Conservation (phyloP, 352 stramenopile genomes). For the Globisporangium mamillatum region DNA sequence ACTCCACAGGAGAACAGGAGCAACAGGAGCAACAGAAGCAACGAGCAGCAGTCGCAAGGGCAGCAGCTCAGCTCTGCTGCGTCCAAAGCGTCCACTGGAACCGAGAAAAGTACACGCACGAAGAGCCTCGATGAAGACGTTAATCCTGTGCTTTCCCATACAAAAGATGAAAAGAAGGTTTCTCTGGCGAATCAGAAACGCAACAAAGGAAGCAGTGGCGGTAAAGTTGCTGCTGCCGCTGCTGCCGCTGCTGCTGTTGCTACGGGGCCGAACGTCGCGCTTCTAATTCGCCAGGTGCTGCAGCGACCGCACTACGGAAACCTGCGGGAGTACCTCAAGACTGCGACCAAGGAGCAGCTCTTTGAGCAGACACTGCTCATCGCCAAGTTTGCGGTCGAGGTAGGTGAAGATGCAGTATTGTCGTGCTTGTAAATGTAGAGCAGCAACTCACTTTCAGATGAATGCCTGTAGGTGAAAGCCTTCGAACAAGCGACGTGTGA, state of each 20-base stretch:
- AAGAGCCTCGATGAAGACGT: slow-evolving; percentile 1
- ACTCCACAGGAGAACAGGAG: slow-evolving; percentile 18
- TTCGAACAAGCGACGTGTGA: slow-evolving; percentile 21
- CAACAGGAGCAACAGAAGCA: slow-evolving; percentile 21
- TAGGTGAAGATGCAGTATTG: slow-evolving; percentile 4
- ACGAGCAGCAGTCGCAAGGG: slow-evolving; percentile 11
- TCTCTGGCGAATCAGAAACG: background rate
- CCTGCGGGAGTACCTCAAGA: slow-evolving; percentile 31
- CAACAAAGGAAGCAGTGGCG: background rate
- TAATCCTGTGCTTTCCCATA: background rate
- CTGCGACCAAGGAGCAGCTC: slow-evolving; percentile 39
- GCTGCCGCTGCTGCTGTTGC: background rate
- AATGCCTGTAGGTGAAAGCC: slow-evolving; percentile 22
- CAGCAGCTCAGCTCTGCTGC: background rate
- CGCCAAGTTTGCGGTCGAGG: slow-evolving; percentile 42
- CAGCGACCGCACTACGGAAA: slow-evolving; percentile 44
- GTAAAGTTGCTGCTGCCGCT: background rate
- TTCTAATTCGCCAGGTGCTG: slow-evolving; percentile 52
- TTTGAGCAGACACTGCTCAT: slow-evolving; percentile 45
- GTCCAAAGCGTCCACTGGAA: background rate
- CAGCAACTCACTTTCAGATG: background rate
- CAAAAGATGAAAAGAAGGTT: background rate
- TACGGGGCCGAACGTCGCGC: slow-evolving; percentile 24
- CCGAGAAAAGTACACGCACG: slow-evolving; percentile 10
- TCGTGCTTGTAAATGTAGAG: background rate